Conservation (phyloP, 805 yeast species). For the Wickerhamomyces chaumierensis region DNA sequence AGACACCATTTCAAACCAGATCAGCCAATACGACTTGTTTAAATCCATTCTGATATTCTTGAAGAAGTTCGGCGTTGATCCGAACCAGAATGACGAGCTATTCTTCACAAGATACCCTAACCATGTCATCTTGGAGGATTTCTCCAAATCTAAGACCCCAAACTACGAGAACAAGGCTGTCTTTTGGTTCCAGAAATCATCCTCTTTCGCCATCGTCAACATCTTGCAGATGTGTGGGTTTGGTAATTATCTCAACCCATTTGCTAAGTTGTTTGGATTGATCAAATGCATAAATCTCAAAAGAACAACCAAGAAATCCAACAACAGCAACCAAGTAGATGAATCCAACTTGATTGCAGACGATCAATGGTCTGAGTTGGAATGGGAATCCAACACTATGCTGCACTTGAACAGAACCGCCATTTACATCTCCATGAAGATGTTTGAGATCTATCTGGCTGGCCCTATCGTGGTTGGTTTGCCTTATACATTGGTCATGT, state of each 20-base stretch:
- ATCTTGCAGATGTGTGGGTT: constrained; percentile 67
- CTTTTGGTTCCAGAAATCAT: constrained; percentile 69
- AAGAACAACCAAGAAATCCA: constrained; percentile 30
- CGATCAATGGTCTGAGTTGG: not conserved
- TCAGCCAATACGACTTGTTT: not conserved
- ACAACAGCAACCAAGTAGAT: constrained; percentile 1
- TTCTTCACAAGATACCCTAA: not conserved
- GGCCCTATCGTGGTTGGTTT: constrained; percentile 62
- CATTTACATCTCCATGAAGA: constrained; percentile 56
- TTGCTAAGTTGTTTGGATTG: constrained; percentile 61
- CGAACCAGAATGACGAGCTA: not conserved
- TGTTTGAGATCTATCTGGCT: constrained; percentile 49
- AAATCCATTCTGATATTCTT: not conserved
- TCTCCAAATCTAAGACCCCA: constrained; percentile 5
- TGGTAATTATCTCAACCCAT: constrained; percentile 67
- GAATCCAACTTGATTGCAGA: constrained; percentile 1
- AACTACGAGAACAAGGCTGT: constrained; percentile 27
- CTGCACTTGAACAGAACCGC: constrained; percentile 33
- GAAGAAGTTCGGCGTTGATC: constrained; percentile 28
- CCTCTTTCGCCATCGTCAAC: constrained; percentile 67
- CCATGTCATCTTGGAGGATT: not conserved
- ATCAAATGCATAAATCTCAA: constrained; percentile 60
- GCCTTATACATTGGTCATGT: constrained; percentile 69
- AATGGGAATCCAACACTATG: constrained; percentile 20
- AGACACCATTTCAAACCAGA: constrained; percentile 13